Base-by-base conservation (phyloP, 768 basidiomycete genomes). In the Hygrocybe coccinea region DNA sequence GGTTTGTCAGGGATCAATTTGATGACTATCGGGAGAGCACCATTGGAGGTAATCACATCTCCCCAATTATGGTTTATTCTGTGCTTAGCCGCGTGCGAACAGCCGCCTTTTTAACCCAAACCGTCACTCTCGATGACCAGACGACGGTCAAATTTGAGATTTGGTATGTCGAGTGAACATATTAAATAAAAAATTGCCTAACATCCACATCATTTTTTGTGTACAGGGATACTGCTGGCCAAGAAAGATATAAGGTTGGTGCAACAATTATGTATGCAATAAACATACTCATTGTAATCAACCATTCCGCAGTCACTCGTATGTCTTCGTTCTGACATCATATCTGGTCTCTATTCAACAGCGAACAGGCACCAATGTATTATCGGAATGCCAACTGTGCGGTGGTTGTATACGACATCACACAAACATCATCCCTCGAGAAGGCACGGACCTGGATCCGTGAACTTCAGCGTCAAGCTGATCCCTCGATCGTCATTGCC, bases 81-180 rank as follows among this genome's bases (percentile, higher is more conserved):
- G 38, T 38, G 61, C 37, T 58, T 62, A 62, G 51, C 63, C 50
- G 35, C 45, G 52, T 56, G 39, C 55, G 29, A 38, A 22, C 64
- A 92, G 95, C 95, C 57, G 95, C 95, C 35, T 99, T 99, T 80
- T 72, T 99, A 61, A 97, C 97, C n/a, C 95, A 98, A 71, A 97
- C 95, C 2, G 91, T 98, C 33, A 86, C 85, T 11, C 80, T 97
- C 38, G 88, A 94, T 46, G 89, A 94, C 67, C 84, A 86, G 59
- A 89, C 89, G 21, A 86, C 86, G 21, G 91, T 99, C 66, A 98
- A 98, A 79, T 98, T 99, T 67, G 95, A 97, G 76, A 95, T 95
- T 67, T 95, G 94, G 95, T 94, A 66, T 24, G 82, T 68, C 53
- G 2, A 54, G n/a, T 37, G 25, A 25, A 19, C 12, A 51, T 5